Evolutionary conservation across 805 yeast genomes (phyloP), one percentile per base, ranked within the genome.

Genomic region (Saccharomycopsis oosterbeekiorum): DNA sequence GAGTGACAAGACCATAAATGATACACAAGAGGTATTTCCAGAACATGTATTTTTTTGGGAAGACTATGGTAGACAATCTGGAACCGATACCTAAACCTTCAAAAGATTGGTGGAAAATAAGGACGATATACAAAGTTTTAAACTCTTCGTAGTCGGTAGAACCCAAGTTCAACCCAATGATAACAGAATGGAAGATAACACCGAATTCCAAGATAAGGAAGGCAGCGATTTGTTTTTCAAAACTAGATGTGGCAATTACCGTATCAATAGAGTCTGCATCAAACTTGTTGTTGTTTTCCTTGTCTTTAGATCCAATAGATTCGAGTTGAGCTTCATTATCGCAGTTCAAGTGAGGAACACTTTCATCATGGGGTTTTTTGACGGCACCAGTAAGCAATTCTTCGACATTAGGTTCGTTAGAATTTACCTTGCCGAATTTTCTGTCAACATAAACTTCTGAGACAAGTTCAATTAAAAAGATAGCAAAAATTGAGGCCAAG

Each of bases 1-100:
- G 93, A 2, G 93, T 86, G 24, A 85, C 79, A 24, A 87, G 61
- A 12, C 82, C 78, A 67, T 81, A 85, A 10, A 74, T 83, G 37
- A 76, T 17, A 55, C 81, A 80, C 61, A 83, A 70, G 1, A 75
- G 63, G 72, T 80, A 84, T 3, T 88, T 88, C 76, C 79, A 78
- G 60, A 74, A 70, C 61, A 69, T 71, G 65, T 71, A 75, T 19
- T 64, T 42, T 24, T 67, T 62, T 9, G 87, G 86, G 81, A 85
- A 85, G 1, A 77, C 74, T 19, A 84, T 81, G 42, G 78, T 77
- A 1, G 88, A 82, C 56, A 85, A 72, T 70, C 94, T 79, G 11
- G 92, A 78, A 39, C 93, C 92, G 65, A 86, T 77, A 67, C 93
- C 93, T 59, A 87, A 77, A 65, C 93, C 93, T 75, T 87, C 93